Evolutionary conservation across 345 rosid species (phyloP).

Genomic region (Cardamine chenopodiifolia): DNA sequence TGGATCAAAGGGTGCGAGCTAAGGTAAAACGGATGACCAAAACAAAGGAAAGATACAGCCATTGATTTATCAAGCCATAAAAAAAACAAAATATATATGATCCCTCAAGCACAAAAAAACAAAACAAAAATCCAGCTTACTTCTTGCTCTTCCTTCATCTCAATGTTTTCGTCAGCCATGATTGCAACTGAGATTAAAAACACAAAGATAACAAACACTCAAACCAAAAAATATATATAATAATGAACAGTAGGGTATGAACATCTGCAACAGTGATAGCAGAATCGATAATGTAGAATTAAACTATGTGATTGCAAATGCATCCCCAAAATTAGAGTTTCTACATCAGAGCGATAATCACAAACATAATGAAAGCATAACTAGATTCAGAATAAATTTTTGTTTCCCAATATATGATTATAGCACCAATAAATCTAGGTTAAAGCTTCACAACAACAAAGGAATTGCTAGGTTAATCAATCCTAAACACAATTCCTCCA

Average conservation of each 20-base stretch:
- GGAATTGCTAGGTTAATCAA: neutral
- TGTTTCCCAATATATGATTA: neutral
- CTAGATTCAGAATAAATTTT: conserved; percentile 3
- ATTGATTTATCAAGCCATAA: neutral
- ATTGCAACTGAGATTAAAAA: conserved; percentile 9
- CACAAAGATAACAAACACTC: neutral
- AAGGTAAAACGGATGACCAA: conserved; percentile 2
- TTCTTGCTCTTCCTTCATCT: conserved; percentile 42
- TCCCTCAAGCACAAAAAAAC: neutral
- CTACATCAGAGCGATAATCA: neutral
- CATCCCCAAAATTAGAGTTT: conserved; percentile 1
- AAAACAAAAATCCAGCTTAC: conserved; percentile 6
- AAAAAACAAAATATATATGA: neutral
- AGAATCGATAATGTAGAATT: neutral
- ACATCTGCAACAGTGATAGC: neutral
- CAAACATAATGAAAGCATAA: neutral
- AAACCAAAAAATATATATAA: neutral
- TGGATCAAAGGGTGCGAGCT: conserved; percentile 91
- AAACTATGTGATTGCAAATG: neutral
- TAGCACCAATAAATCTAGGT: conserved; percentile 8
- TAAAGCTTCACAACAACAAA: neutral
- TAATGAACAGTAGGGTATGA: neutral
- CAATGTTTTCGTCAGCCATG: conserved; percentile 44
- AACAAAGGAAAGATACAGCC: neutral
- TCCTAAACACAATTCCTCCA: neutral